phyloP scores from a whole-genome alignment of 306 rosid genomes.

The Malus sylvestris region DNA sequence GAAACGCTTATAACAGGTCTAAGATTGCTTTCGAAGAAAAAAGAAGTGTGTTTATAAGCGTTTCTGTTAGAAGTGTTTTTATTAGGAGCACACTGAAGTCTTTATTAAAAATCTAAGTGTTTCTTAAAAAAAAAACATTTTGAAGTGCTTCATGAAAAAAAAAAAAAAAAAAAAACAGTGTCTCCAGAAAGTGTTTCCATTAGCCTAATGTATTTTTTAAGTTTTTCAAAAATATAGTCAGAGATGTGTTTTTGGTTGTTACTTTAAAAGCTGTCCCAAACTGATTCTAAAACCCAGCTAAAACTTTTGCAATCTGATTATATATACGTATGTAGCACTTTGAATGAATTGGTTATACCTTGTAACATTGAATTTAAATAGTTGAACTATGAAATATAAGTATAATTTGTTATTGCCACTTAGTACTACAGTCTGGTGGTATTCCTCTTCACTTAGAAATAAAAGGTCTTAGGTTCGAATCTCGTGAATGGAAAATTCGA shows the following conservation, averaged over 20 bases:
- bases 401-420: not conserved
- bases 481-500: too few relatives aligned
- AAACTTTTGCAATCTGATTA: not conserved
- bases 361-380: not conserved
- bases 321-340: not conserved
- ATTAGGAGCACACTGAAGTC: too few relatives aligned
- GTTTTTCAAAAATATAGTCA: not conserved
- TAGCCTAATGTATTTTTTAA: too few relatives aligned
- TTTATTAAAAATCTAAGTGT: not conserved
- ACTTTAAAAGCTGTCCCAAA: not conserved
- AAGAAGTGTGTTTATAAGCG: not conserved
- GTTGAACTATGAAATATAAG: not conserved
- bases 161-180: too few relatives aligned
- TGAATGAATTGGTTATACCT: not conserved
- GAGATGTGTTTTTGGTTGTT: not conserved
- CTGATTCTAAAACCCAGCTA: not conserved
- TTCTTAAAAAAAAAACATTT: too few relatives aligned
- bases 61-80: too few relatives aligned
- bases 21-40: not conserved
- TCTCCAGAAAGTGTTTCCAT: not conserved
- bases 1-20: too few relatives aligned
- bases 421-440: too few relatives aligned
- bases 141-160: too few relatives aligned
- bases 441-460: too few relatives aligned
- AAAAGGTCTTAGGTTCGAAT: too few relatives aligned